Conservation (phyloP, 306 rosid genomes). For the Prunus mira region DNA sequence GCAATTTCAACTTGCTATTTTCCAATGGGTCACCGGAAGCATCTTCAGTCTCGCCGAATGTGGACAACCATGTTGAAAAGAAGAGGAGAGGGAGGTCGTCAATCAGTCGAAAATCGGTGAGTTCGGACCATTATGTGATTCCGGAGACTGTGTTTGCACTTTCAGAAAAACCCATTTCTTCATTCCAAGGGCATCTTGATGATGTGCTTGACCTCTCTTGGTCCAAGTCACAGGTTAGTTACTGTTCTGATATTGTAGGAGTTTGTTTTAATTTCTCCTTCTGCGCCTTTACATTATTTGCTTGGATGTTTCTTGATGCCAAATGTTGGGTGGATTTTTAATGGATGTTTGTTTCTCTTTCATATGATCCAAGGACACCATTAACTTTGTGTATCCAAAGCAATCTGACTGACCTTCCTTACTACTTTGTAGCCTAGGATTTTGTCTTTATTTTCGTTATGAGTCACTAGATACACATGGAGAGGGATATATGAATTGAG, state of each 20-base stretch:
- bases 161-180: slow-evolving; percentile 80
- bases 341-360: background rate
- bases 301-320: background rate
- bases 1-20: slow-evolving; percentile 51
- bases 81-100: slow-evolving; percentile 85
- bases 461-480: background rate
- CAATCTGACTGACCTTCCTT: background rate
- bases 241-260: slow-evolving; percentile 16
- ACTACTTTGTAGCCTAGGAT: background rate
- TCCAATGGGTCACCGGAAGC: slow-evolving; percentile 82
- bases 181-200: slow-evolving; percentile 78
- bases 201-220: slow-evolving; percentile 98
- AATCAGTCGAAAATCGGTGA: slow-evolving; percentile 70
- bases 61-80: slow-evolving; percentile 59
- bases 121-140: slow-evolving; percentile 67
- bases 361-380: background rate
- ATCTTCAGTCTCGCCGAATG: slow-evolving; percentile 43
- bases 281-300: background rate
- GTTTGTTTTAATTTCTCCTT: background rate
- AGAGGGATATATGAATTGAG: background rate
- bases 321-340: background rate
- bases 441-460: background rate
- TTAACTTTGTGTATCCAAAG: background rate
- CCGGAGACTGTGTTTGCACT: slow-evolving; percentile 77
- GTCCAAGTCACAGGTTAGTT: slow-evolving; percentile 97